Conservation (phyloP, 2,329 filamentous ascomycete species). For the Hortaea werneckii region DNA sequence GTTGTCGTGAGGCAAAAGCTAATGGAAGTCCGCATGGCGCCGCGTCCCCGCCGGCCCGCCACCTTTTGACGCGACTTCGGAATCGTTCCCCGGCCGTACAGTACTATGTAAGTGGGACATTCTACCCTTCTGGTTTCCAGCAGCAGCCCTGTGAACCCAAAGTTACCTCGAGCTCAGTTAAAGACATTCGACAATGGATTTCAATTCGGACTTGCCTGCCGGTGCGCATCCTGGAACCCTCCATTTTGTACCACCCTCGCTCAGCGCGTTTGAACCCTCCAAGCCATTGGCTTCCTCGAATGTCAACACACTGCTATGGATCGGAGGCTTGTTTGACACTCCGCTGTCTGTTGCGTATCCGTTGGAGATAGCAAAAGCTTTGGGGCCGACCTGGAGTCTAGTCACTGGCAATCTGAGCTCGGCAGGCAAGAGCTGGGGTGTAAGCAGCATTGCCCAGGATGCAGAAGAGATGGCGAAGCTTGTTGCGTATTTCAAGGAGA, state of each 20-base stretch:
- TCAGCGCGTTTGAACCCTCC: conserved; percentile 37
- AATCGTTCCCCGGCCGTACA: neutral
- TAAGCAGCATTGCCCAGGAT: conserved; percentile 43
- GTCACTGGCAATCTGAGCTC: conserved; percentile 33
- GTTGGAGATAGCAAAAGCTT: conserved; percentile 36
- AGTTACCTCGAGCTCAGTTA: neutral
- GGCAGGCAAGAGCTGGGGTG: conserved; percentile 46
- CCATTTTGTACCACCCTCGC: conserved; percentile 32
- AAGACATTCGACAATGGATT: neutral
- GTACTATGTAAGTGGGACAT: too few relatives aligned
- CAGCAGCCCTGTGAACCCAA: neutral
- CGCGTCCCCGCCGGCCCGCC: neutral
- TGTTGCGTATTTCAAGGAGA: conserved; percentile 39
- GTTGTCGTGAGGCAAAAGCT: neutral
- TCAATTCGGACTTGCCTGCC: neutral
- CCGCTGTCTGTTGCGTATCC: conserved; percentile 56
- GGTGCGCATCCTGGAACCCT: conserved; percentile 25
- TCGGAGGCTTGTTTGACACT: conserved; percentile 61
- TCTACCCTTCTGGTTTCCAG: neutral
- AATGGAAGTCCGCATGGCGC: neutral
- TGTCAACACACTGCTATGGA: conserved; percentile 55
- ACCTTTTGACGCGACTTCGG: neutral
- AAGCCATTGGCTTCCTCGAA: conserved; percentile 18
- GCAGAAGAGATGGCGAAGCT: conserved; percentile 43
- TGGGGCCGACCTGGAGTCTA: conserved; percentile 44